Percentiles rank a stretch among this genome's conserved stretches.
Conservation (phyloP, 257 asterid genomes). For the Cinchona pubescens region DNA sequence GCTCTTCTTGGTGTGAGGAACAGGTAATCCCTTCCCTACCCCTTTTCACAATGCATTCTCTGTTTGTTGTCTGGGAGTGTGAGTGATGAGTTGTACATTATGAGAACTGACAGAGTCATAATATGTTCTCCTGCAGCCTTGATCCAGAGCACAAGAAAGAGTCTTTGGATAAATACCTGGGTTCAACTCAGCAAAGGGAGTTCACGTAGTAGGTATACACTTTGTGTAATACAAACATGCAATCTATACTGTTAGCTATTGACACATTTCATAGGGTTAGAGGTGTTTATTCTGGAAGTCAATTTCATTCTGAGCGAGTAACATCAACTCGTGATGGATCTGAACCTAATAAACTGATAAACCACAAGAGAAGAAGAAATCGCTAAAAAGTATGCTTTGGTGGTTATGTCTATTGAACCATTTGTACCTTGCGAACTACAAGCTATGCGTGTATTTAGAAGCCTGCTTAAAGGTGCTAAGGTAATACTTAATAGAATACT, state of each 20-base stretch:
- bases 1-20: conserved; percentile 91
- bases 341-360: conserved; percentile 3
- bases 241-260: neutral
- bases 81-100: neutral
- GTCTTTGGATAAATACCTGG: conserved; percentile 81
- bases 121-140: conserved; percentile 62
- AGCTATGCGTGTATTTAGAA: neutral
- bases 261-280: neutral
- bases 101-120: conserved; percentile 8
- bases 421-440: no score
- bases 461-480: neutral
- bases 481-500: conserved; percentile 9
- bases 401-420: neutral
- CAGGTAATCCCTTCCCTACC: conserved; percentile 46
- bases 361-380: neutral
- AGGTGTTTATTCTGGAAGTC: neutral
- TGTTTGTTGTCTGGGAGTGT: neutral
- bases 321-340: neutral
- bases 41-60: neutral
- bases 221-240: neutral
- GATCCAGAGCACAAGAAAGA: conserved; percentile 92
- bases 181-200: conserved; percentile 53
- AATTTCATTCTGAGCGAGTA: neutral
- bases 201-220: conserved; percentile 46
- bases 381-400: neutral